Evolutionary conservation across 1,284 basidiomycete genomes (phyloP).

Genomic region (Filobasidium uniguttulatum): DNA sequence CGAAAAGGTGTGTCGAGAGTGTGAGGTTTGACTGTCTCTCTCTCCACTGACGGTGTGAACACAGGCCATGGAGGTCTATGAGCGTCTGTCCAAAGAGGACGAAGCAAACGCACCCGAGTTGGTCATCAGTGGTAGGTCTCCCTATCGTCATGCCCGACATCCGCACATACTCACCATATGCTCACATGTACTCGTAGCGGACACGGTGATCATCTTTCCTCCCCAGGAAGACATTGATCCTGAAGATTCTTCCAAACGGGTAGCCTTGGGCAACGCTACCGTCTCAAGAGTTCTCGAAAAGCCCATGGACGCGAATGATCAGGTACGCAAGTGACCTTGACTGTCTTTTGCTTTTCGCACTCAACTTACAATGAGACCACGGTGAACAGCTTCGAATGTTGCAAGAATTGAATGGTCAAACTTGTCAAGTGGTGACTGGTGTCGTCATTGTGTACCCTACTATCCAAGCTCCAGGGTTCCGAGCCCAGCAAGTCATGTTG

Average conservation of each 20-base stretch:
- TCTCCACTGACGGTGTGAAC: neutral
- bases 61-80: constrained; percentile 76
- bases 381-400: constrained; percentile 55
- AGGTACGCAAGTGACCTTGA: constrained; percentile 36
- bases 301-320: constrained; percentile 63
- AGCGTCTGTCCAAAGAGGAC: constrained; percentile 54
- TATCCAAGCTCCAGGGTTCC: constrained; percentile 71
- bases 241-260: constrained; percentile 26
- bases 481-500: constrained; percentile 48
- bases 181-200: constrained; percentile 45
- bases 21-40: neutral
- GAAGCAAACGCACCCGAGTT: constrained; percentile 81
- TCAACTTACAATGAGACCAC: too few relatives aligned
- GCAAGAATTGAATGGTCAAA: constrained; percentile 66
- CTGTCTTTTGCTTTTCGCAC: too few relatives aligned
- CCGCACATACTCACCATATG: neutral
- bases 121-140: constrained; percentile 64
- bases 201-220: constrained; percentile 79
- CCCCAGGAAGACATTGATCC: constrained; percentile 42
- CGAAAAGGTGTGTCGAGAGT: constrained; percentile 49
- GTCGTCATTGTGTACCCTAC: constrained; percentile 70
- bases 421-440: constrained; percentile 84
- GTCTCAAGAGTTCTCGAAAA: constrained; percentile 58
- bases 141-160: neutral
- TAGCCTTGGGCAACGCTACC: constrained; percentile 25